Evolutionary conservation across 768 basidiomycete species (phyloP).

Genomic region (Mycena polygramma): DNA sequence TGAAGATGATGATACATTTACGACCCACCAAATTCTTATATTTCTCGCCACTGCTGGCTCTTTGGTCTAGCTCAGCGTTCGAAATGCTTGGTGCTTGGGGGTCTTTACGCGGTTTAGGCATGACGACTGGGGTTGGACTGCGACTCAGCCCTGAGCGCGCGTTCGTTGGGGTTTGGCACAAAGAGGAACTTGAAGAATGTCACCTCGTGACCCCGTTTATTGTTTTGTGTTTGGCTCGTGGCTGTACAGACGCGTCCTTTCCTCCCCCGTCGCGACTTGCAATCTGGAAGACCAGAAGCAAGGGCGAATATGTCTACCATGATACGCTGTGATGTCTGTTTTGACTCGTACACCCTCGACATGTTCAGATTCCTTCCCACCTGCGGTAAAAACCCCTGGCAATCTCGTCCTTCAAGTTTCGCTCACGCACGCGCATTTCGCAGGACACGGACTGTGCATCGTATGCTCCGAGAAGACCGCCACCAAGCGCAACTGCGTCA

Average conservation of each 20-base stretch:
- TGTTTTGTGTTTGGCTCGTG: too few species aligned
- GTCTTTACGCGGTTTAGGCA: too few species aligned
- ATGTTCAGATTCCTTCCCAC: conserved; percentile 33
- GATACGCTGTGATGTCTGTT: conserved; percentile 33
- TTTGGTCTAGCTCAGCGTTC: not conserved
- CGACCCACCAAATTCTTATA: conserved; percentile 13
- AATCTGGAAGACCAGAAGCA: too few species aligned
- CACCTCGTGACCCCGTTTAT: too few species aligned
- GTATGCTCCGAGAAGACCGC: conserved; percentile 27
- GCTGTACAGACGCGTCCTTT: too few species aligned
- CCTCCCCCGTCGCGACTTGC: too few species aligned
- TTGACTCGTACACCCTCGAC: conserved; percentile 23
- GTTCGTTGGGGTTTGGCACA: too few species aligned
- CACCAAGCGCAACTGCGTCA: conserved; percentile 31
- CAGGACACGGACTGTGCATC: conserved; percentile 37
- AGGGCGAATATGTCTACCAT: not conserved
- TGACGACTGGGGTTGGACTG: too few species aligned
- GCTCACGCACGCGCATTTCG: not conserved
- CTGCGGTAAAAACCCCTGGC: conserved; percentile 21
- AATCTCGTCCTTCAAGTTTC: not conserved
- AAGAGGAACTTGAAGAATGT: too few species aligned
- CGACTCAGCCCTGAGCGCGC: too few species aligned
- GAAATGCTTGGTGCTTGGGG: too few species aligned
- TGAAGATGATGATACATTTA: not conserved
- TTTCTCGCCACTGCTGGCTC: not conserved